Conservation (phyloP, 768 basidiomycete genomes). For the Kwoniella shandongensis region DNA sequence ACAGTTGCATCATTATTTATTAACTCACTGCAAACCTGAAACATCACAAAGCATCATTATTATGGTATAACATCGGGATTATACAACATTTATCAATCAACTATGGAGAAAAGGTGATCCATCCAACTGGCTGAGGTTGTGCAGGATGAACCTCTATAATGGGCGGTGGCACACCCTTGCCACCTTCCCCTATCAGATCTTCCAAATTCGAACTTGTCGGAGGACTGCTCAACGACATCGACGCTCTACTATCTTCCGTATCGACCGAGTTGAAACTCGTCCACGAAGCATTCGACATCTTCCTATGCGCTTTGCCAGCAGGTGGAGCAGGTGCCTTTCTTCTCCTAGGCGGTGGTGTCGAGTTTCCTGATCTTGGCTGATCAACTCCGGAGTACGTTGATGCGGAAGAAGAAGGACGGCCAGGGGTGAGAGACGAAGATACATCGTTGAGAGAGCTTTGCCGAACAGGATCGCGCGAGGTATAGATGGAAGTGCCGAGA, state of each 20-base stretch:
- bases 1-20: too few relatives aligned
- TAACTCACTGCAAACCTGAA: too few relatives aligned
- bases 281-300: slow-evolving; percentile 17
- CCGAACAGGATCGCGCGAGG: slow-evolving; percentile 46
- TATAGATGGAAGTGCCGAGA: slow-evolving; percentile 40
- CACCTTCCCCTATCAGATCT: slow-evolving; percentile 25
- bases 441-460: slow-evolving; percentile 44
- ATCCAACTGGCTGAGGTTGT: not conserved
- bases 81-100: too few relatives aligned
- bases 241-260: slow-evolving; percentile 5
- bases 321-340: slow-evolving; percentile 42
- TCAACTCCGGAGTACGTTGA: slow-evolving; percentile 2
- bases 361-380: slow-evolving; percentile 5
- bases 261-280: slow-evolving; percentile 21
- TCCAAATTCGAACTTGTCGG: not conserved
- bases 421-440: slow-evolving; percentile 28
- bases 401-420: slow-evolving; percentile 11
- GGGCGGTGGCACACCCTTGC: slow-evolving; percentile 34
- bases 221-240: not conserved
- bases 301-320: not conserved
- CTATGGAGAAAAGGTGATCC: not conserved
- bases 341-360: slow-evolving; percentile 17
- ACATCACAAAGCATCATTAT: too few relatives aligned
- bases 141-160: slow-evolving; percentile 40
- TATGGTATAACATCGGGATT: too few relatives aligned